Evolutionary conservation across 1,139 yeast genomes (phyloP).

Genomic region (Candida freyschussii): DNA sequence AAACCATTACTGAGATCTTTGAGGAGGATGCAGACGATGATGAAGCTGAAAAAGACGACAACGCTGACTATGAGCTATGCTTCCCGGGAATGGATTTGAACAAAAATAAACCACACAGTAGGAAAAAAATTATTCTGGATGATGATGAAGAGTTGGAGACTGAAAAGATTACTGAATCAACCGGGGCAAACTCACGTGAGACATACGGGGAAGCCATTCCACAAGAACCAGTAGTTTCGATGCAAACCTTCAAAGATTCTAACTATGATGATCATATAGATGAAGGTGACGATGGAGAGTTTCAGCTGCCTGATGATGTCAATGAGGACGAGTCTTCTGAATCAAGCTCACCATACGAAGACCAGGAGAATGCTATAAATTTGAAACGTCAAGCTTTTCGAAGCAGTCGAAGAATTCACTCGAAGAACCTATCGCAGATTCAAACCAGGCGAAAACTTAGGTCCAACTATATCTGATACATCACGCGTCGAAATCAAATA

Average conservation of each 20-base stretch:
- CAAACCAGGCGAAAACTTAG: conserved; percentile 21
- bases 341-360: conserved; percentile 5
- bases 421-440: conserved; percentile 22
- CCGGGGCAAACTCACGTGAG: neutral
- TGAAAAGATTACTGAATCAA: conserved; percentile 4
- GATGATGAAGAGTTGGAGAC: conserved; percentile 18
- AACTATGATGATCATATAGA: conserved; percentile 5
- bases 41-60: conserved; percentile 16
- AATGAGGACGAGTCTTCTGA: conserved; percentile 8
- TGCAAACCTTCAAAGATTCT: neutral
- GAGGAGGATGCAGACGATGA: conserved; percentile 17
- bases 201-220: conserved; percentile 3
- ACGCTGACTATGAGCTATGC: conserved; percentile 19
- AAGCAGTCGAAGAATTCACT: conserved; percentile 20
- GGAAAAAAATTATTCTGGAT: conserved; percentile 9
- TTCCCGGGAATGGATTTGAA: conserved; percentile 30
- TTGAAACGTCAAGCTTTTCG: conserved; percentile 16
- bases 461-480: conserved; percentile 8
- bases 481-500: too few species aligned
- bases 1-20: conserved; percentile 39
- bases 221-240: too few species aligned
- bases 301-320: conserved; percentile 16
- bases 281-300: conserved; percentile 18
- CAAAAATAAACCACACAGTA: conserved; percentile 10
- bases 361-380: conserved; percentile 16